Percentiles rank a stretch among this genome's conserved stretches.
These are phyloP conservation scores for Iberis amara DNA, from an alignment of 441 rosid genomes.

Conservation along the genomic window DNA sequence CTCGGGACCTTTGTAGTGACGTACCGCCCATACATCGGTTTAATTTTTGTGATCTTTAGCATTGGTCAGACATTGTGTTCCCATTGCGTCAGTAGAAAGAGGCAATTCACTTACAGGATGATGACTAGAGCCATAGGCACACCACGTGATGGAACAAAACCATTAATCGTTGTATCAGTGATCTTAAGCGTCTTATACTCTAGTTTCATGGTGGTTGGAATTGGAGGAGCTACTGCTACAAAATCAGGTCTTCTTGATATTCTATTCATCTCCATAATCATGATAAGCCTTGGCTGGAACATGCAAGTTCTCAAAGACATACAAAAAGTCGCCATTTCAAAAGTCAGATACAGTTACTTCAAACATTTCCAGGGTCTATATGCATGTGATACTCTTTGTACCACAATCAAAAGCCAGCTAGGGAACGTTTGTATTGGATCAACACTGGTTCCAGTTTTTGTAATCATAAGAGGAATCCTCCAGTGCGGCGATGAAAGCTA, in stretches of 20 bases:
- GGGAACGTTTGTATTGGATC: constrained; percentile 68
- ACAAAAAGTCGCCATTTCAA: constrained; percentile 46
- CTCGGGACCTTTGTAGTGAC: constrained; percentile 40
- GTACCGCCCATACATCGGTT: constrained; percentile 31
- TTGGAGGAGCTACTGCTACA: constrained; percentile 65
- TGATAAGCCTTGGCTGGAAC: constrained; percentile 60
- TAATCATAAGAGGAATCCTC: constrained; percentile 36
- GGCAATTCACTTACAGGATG: constrained; percentile 39
- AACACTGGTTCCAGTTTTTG: constrained; percentile 38
- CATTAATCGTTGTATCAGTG: constrained; percentile 32
- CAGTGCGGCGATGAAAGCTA: constrained; percentile 34
- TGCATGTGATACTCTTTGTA: constrained; percentile 31
- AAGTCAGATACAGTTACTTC: constrained; percentile 40
- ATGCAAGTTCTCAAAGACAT: constrained; percentile 65
- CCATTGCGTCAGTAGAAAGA: constrained; percentile 37
- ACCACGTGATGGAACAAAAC: constrained; percentile 27
- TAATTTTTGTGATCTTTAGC: constrained; percentile 30
- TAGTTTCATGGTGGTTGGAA: constrained; percentile 52
- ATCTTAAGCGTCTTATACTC: constrained; percentile 36
- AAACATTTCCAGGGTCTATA: constrained; percentile 32
- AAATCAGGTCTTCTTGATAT: constrained; percentile 37
- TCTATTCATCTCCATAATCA: constrained; percentile 44
- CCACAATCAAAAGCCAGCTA: constrained; percentile 37
- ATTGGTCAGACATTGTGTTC: constrained; percentile 31
- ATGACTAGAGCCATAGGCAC: constrained; percentile 39